These are phyloP conservation scores for Hawksworthiomyces lignivorus DNA, from an alignment of 2,329 filamentous ascomycete genomes.

Conservation along the genomic window DNA sequence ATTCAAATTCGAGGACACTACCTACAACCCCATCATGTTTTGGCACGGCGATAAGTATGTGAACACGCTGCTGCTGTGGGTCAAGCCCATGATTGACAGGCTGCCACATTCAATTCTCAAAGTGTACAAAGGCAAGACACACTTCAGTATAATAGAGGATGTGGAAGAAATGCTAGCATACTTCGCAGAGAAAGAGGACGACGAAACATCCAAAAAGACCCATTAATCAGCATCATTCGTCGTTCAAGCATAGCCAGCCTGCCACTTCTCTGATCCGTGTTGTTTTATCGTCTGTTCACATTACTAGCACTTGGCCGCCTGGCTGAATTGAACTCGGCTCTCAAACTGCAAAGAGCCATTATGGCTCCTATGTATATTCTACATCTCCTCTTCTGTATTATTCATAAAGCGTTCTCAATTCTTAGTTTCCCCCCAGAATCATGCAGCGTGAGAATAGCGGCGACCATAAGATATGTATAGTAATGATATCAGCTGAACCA, in stretches of 20 bases:
- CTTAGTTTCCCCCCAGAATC: slow-evolving; percentile 1
- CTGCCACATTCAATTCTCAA: slow-evolving; percentile 25
- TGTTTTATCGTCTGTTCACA: too few species aligned
- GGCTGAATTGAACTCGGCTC: too few species aligned
- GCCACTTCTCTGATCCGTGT: too few species aligned
- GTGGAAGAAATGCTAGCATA: slow-evolving; percentile 9
- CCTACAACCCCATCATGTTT: slow-evolving; percentile 19
- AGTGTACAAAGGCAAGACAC: slow-evolving; percentile 27
- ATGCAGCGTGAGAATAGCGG: too few species aligned
- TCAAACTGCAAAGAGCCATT: too few species aligned
- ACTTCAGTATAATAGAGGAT: slow-evolving; percentile 13
- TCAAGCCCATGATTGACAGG: slow-evolving; percentile 28
- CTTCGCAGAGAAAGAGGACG: neutral
- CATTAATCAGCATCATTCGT: too few species aligned
- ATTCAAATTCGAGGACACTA: slow-evolving; percentile 22
- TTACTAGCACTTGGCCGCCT: too few species aligned
- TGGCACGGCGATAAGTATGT: slow-evolving; percentile 27
- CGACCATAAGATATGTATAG: neutral
- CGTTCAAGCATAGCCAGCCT: too few species aligned
- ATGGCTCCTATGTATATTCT: too few species aligned
- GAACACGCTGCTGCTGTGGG: slow-evolving; percentile 25
- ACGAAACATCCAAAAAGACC: too few species aligned
- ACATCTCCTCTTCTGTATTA: too few species aligned
- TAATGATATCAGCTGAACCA: slow-evolving; percentile 12
- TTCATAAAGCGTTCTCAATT: too few species aligned